A percentile compares a stretch with the other conserved stretches of the same genome.
Conservation (phyloP, 495 filamentous ascomycete species). For the Penicillium coprophilum region DNA sequence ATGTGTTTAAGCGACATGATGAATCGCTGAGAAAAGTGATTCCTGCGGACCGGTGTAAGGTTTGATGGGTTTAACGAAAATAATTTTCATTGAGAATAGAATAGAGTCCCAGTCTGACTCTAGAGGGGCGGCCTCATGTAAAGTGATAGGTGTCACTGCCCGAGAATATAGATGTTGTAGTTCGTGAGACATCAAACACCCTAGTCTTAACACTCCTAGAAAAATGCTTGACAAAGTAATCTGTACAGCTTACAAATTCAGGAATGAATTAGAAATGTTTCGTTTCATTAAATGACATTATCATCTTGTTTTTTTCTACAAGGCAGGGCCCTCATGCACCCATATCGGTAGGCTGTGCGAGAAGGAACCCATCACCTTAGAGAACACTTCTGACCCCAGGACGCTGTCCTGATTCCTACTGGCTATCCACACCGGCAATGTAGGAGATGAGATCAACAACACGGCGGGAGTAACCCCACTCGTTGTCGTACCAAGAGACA, state of each 20-base stretch:
- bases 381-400: slow-evolving; percentile 38
- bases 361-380: slow-evolving; percentile 25
- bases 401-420: slow-evolving; percentile 47
- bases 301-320: slow-evolving; percentile 26
- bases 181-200: too few species aligned
- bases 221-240: too few species aligned
- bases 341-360: slow-evolving; percentile 10
- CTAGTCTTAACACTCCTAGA: too few species aligned
- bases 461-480: slow-evolving; percentile 98
- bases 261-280: slow-evolving; percentile 26
- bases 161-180: too few species aligned
- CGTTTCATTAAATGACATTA: slow-evolving; percentile 39
- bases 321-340: slow-evolving; percentile 7
- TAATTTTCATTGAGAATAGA: too few species aligned
- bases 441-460: slow-evolving; percentile 94
- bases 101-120: too few species aligned
- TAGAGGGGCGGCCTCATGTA: too few species aligned
- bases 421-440: slow-evolving; percentile 81
- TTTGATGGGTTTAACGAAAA: too few species aligned
- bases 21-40: too few species aligned
- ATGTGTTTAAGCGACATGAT: too few species aligned
- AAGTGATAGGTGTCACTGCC: too few species aligned
- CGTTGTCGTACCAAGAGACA: slow-evolving; percentile 96
- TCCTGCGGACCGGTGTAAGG: too few species aligned
- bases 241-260: not conserved